Base-by-base conservation (phyloP, 1,284 basidiomycete species). In the Abortiporus biennis region DNA sequence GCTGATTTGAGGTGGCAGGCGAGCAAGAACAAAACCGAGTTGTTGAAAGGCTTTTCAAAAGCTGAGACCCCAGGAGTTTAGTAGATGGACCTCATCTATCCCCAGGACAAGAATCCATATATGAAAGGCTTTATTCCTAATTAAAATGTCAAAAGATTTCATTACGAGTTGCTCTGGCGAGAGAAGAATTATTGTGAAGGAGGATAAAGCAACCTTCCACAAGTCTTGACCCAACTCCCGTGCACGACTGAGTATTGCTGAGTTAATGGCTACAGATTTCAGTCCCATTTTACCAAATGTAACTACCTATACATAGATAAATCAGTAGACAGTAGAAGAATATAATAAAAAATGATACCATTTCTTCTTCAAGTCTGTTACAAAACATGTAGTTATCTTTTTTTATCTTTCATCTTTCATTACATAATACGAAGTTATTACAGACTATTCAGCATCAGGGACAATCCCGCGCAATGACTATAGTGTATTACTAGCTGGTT, bases 81-180 rank as follows among this genome's bases (percentile, higher is more conserved):
- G 21, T 3, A 57, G 47, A 35, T 58, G 56, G 9, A 49, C 23
- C 35, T 57, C 53, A 37, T 58, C 55, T 6, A 58, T 42, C 4
- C 42, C 50, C 3, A 55, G 24, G 1, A 25, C 42, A 17, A 27
- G 31, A 12, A 54, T 17, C 2, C 51, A 43, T 3, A 15, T 16
- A 11, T 13, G 21, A 29, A 57, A 51, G 4, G 8, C 21, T n/a
- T 38, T 29, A 30, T 48, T 13, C 6, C 43, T 19, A 5, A 58
- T 24, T 3, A 56, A 36, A 4, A 22, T 21, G 4, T 45, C 42
- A 30, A 54, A 57, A 1, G 47, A 47, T 8, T 43, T 32, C 2
- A 46, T 49, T 4, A 42, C 30, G 4, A 65, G 47, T 42, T 55
- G 48, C 46, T 65, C 59, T 0, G 58, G 63, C 4, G 57, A 58